phyloP scores from a whole-genome alignment of 352 stramenopile species.

The Pythium dissimile region DNA sequence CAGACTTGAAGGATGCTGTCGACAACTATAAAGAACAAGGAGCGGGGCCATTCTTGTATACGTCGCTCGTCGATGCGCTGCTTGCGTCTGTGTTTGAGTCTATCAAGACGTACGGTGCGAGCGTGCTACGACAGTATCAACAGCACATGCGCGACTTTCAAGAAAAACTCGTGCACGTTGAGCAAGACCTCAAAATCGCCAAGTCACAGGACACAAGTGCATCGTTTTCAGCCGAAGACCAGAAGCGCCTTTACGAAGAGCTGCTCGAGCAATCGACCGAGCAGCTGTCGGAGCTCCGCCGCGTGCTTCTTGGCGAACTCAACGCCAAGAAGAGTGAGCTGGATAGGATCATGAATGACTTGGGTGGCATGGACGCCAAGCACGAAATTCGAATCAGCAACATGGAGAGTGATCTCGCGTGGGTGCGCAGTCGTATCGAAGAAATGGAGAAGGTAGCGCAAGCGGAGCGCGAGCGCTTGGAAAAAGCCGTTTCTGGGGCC shows the following conservation, averaged over 20 bases:
- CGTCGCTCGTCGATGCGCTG: slow-evolving; percentile 33
- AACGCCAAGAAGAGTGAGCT: slow-evolving; percentile 46
- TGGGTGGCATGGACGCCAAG: slow-evolving; percentile 58
- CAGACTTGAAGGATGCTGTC: slow-evolving; percentile 40
- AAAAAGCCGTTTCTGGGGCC: slow-evolving; percentile 31
- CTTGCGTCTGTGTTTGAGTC: slow-evolving; percentile 35
- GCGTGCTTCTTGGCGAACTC: slow-evolving; percentile 36
- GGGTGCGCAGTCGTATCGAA: slow-evolving; percentile 42
- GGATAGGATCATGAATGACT: slow-evolving; percentile 35
- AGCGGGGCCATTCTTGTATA: slow-evolving; percentile 26
- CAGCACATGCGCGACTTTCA: slow-evolving; percentile 30
- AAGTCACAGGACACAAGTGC: slow-evolving; percentile 27
- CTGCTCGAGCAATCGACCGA: slow-evolving; percentile 43
- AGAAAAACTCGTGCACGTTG: slow-evolving; percentile 28
- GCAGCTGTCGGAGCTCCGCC: slow-evolving; percentile 49
- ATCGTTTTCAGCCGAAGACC: slow-evolving; percentile 32
- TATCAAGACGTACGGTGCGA: slow-evolving; percentile 39
- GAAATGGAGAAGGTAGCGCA: slow-evolving; percentile 40
- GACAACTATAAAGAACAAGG: slow-evolving; percentile 32
- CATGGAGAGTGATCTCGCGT: slow-evolving; percentile 49
- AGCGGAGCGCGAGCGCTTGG: slow-evolving; percentile 27
- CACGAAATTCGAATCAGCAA: slow-evolving; percentile 51
- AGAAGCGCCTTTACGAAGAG: slow-evolving; percentile 45
- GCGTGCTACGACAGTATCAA: slow-evolving; percentile 51
- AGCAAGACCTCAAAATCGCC: slow-evolving; percentile 23